Percentiles rank a stretch among this genome's conserved stretches.
Conservation (phyloP, 441 rosid genomes). For the Pelargonium fulgidum region DNA sequence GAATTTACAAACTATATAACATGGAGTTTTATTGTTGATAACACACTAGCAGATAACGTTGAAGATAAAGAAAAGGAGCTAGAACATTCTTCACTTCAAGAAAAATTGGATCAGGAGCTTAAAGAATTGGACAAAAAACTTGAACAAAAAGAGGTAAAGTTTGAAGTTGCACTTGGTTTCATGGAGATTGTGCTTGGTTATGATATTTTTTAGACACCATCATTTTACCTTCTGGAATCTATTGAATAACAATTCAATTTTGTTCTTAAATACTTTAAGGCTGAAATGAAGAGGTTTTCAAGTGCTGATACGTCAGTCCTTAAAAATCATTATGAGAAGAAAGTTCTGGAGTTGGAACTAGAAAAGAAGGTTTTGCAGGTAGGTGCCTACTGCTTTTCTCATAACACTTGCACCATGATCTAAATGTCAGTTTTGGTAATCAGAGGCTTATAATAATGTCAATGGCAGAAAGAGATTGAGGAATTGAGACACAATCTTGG, state of each 20-base stretch:
- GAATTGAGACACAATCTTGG: constrained; percentile 64
- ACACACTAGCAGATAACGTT: constrained; percentile 47
- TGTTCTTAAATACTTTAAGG: constrained; percentile 41
- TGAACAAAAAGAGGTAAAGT: constrained; percentile 80
- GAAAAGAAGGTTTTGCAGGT: constrained; percentile 83
- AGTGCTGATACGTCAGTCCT: constrained; percentile 72
- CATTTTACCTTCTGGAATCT: background rate
- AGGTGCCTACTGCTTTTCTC: constrained; percentile 16
- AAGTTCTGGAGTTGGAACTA: constrained; percentile 77
- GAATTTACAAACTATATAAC: constrained; percentile 7
- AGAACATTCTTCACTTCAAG: constrained; percentile 86
- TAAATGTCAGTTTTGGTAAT: constrained; percentile 11
- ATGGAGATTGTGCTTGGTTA: background rate
- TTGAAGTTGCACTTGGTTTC: background rate
- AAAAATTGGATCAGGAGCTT: constrained; percentile 74
- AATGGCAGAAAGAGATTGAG: constrained; percentile 82
- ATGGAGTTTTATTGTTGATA: constrained; percentile 13
- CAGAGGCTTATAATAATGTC: constrained; percentile 16
- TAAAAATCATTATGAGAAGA: constrained; percentile 92
- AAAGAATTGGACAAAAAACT: constrained; percentile 82
- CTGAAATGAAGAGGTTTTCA: constrained; percentile 80
- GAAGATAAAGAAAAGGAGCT: constrained; percentile 71
- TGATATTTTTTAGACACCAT: background rate
- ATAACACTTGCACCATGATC: constrained; percentile 8
- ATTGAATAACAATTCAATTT: constrained; percentile 1